These are phyloP conservation scores for Mortierella sp. DNA, from an alignment of 371 early-diverging fungal species.

Conservation along the genomic window DNA sequence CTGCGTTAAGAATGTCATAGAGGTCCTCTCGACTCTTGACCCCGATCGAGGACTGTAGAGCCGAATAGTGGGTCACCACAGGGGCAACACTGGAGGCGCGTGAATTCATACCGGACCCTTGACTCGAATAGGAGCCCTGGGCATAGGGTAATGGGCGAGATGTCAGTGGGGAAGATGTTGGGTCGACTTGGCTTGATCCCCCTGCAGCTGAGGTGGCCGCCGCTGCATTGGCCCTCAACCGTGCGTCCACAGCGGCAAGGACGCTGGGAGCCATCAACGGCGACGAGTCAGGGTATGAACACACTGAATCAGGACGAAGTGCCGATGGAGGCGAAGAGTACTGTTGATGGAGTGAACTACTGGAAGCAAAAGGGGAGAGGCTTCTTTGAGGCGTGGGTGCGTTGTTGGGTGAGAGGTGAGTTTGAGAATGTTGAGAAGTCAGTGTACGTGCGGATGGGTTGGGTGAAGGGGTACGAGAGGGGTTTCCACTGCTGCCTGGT, in stretches of 20 bases:
- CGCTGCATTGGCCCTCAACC: constrained; percentile 10
- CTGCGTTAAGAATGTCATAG: constrained; percentile 26
- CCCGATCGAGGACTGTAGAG: constrained; percentile 15
- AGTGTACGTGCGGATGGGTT: neutral
- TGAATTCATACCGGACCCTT: neutral
- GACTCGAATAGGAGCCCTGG: no score
- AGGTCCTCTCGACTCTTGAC: constrained; percentile 31
- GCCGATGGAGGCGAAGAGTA: neutral
- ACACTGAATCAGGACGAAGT: constrained; percentile 27
- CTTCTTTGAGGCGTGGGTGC: neutral
- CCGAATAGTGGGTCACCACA: constrained; percentile 18
- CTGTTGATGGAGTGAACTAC: constrained; percentile 2
- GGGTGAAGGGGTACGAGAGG: constrained; percentile 27
- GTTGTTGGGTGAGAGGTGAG: neutral
- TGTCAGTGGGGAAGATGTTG: no score
- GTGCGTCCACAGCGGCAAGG: constrained; percentile 31
- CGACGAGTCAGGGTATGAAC: constrained; percentile 24
- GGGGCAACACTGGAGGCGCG: constrained; percentile 12
- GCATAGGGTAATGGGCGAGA: no score
- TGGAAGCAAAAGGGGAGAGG: constrained; percentile 3
- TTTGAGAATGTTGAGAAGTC: neutral
- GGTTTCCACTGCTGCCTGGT: constrained; percentile 6
- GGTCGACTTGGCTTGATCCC: no score
- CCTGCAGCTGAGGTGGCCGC: no score
- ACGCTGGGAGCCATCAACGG: constrained; percentile 38